Conservation (phyloP, 768 basidiomycete species). For the Russula virescens region DNA sequence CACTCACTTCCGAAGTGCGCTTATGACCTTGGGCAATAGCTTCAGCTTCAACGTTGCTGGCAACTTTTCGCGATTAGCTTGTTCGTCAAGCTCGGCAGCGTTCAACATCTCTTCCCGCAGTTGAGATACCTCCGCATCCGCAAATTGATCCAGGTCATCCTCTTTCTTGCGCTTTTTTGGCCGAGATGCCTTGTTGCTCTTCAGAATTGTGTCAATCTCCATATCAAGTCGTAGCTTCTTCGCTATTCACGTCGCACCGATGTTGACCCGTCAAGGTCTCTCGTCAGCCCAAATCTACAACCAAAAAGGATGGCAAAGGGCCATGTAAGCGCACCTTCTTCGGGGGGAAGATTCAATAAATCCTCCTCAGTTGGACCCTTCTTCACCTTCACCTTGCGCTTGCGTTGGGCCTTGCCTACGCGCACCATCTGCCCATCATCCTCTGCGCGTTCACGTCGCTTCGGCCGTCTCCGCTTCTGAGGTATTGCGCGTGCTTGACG, state of each 20-base stretch:
- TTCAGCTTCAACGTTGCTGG: constrained; percentile 83
- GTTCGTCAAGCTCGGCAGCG: constrained; percentile 80
- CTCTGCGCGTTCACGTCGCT: constrained; percentile 24
- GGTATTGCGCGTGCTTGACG: constrained; percentile 31
- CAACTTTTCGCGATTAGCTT: constrained; percentile 68
- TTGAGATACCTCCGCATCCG: constrained; percentile 87
- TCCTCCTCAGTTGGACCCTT: constrained; percentile 51
- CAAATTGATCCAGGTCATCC: constrained; percentile 80
- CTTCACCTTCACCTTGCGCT: constrained; percentile 29
- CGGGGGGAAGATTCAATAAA: constrained; percentile 62
- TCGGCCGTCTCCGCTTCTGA: constrained; percentile 28
- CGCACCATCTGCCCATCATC: constrained; percentile 30
- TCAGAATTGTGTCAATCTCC: constrained; percentile 82
- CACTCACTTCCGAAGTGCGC: constrained; percentile 84
- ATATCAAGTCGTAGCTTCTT: constrained; percentile 73
- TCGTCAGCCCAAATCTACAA: not conserved
- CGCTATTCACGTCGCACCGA: constrained; percentile 39
- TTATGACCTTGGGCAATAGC: constrained; percentile 86
- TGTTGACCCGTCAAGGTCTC: not conserved
- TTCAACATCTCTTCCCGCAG: constrained; percentile 83
- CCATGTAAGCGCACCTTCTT: constrained; percentile 52
- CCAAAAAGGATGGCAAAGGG: not conserved
- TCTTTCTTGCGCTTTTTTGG: constrained; percentile 70
- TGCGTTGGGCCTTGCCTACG: constrained; percentile 52
- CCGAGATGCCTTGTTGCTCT: constrained; percentile 64